Evolutionary conservation across 352 stramenopile species (phyloP), one percentile per base, ranked within the genome.

Genomic region (Phytopythium chamaehyphon): DNA sequence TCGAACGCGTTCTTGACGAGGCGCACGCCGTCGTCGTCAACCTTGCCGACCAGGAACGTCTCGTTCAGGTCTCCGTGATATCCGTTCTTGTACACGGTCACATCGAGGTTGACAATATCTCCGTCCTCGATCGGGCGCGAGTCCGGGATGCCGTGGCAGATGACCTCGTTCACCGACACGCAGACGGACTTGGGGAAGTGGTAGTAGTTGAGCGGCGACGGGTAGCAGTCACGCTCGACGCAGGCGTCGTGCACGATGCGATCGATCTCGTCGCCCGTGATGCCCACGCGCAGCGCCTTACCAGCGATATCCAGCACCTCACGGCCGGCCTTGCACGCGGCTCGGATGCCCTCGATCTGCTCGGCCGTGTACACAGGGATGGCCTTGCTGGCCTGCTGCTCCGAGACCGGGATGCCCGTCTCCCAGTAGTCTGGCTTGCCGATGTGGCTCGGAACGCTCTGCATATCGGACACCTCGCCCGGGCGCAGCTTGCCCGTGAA

Each of bases 71-170:
- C 96, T 31, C 76, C 89, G 67, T 99, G 96, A 71, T 91, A 98
- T 33, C 96, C 96, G 61, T 98, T 71, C 50, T 98, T 88, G 77
- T 97, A 99, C 1, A 96, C 90, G 10, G 89, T 95, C 7, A 99
- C 79, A 71, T 99, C 96, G 46, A 99, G 81, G 73, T 99, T 99
- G 23, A 98, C 89, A 67, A 99, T 98, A 64, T 98, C 96, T 14
- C 95, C 96, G n/a, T 97, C 80, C 60, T 97, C 48, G 19, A 99
- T 68, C 21, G 93, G 75, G 31, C 94, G 70, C 61, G 82, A 94
- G 77, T 99, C 96, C 12, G 96, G 96, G 61, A 99, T 99, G 18
- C 96, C 96, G 69, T 98, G 93, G 68, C 91, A 98, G 45, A 98
- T 96, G 8, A 98, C 82, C 64, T 96, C 94, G 62, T 98, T 98